Evolutionary conservation across 306 rosid species (phyloP).

Genomic region (Biancaea sappan): DNA sequence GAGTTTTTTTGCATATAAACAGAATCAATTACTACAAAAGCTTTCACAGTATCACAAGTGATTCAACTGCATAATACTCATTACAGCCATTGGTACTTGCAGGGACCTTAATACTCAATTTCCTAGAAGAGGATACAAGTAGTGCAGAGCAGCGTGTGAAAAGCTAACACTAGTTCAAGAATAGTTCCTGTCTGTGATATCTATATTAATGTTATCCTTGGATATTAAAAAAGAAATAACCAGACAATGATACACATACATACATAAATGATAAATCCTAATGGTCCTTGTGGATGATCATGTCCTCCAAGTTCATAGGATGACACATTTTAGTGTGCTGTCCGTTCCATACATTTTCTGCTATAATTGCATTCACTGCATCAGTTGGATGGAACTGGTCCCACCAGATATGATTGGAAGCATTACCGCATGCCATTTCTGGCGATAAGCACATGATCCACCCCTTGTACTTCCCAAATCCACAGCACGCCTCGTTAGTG

Average conservation of each 20-base stretch:
- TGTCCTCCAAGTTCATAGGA: conserved; percentile 75
- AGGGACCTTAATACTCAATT: conserved; percentile 53
- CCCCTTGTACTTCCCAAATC: conserved; percentile 79
- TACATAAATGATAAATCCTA: conserved; percentile 32
- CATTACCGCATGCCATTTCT: conserved; percentile 79
- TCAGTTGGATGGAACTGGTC: conserved; percentile 97
- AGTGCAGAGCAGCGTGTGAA: background rate
- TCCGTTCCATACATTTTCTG: conserved; percentile 81
- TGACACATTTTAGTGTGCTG: conserved; percentile 71
- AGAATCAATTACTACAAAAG: background rate
- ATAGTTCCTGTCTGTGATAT: background rate
- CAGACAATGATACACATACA: background rate
- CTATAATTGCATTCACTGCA: conserved; percentile 79
- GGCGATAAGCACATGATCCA: conserved; percentile 80
- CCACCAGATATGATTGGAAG: conserved; percentile 90
- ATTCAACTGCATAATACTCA: conserved; percentile 8
- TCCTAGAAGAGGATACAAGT: conserved; percentile 43
- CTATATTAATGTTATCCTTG: conserved; percentile 16
- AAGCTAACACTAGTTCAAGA: conserved; percentile 15
- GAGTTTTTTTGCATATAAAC: background rate
- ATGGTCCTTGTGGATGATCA: conserved; percentile 43
- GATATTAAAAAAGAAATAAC: background rate
- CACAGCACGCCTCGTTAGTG: conserved; percentile 87
- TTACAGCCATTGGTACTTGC: conserved; percentile 14
- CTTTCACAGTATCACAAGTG: background rate